These are phyloP conservation scores for Barnettozyma vustinii DNA, from an alignment of 805 yeast species.

Conservation along the genomic window DNA sequence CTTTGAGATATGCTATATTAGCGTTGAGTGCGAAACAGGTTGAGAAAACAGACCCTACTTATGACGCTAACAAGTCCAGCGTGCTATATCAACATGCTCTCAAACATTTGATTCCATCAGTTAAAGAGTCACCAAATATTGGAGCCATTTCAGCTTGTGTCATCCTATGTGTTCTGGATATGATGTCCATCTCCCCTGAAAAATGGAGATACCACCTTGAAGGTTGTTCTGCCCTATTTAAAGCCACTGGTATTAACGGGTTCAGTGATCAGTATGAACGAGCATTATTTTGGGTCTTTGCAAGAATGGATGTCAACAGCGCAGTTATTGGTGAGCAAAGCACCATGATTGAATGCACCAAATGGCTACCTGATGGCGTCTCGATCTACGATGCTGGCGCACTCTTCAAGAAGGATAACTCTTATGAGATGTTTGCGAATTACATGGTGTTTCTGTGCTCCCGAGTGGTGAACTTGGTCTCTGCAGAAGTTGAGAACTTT, in stretches of 20 bases:
- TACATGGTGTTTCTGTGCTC: conserved; percentile 35
- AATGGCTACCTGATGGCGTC: conserved; percentile 31
- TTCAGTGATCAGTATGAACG: conserved; percentile 30
- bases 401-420: conserved; percentile 21
- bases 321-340: conserved; percentile 33
- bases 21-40: conserved; percentile 31
- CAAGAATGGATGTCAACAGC: conserved; percentile 36
- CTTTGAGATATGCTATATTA: conserved; percentile 27
- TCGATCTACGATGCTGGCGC: conserved; percentile 22
- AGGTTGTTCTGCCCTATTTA: conserved; percentile 34
- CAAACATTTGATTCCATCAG: conserved; percentile 29
- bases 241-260: conserved; percentile 34
- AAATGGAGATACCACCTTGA: conserved; percentile 36
- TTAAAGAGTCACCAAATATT: conserved; percentile 27
- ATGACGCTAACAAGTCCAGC: conserved; percentile 26
- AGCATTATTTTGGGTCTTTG: conserved; percentile 40
- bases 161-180: conserved; percentile 37
- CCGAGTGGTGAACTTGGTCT: conserved; percentile 32
- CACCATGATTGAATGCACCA: conserved; percentile 30
- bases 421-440: conserved; percentile 35
- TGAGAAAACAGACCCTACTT: conserved; percentile 25
- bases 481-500: conserved; percentile 25
- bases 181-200: conserved; percentile 34
- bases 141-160: conserved; percentile 34
- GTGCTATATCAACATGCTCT: conserved; percentile 31